phyloP scores from a whole-genome alignment of 2,329 filamentous ascomycete genomes.

The Sarocladium strictum region DNA sequence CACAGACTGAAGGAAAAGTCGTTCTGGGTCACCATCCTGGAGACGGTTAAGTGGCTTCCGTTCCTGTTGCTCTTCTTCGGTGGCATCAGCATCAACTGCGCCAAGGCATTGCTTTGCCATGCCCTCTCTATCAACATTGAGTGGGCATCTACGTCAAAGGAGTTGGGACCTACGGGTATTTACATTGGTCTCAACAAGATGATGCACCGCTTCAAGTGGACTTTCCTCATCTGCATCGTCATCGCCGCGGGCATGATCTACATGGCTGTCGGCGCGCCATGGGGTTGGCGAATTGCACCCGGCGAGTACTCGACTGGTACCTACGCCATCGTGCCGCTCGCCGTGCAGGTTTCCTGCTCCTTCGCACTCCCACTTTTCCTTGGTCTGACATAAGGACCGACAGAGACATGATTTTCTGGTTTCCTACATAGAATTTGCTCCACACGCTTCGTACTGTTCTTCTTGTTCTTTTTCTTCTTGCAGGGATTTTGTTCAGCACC shows the following conservation, averaged over 20 bases:
- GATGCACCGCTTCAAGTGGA: constrained; percentile 42
- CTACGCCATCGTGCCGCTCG: constrained; percentile 20
- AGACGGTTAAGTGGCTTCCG: constrained; percentile 20
- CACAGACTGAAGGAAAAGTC: constrained; percentile 21
- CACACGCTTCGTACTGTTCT: not conserved
- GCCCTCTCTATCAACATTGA: constrained; percentile 22
- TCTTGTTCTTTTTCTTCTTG: no score
- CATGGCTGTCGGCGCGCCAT: constrained; percentile 19
- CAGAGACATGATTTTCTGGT: no score
- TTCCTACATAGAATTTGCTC: not conserved
- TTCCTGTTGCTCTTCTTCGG: constrained; percentile 24
- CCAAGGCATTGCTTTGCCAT: constrained; percentile 21
- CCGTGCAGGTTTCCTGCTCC: constrained; percentile 19
- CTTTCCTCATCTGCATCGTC: constrained; percentile 28
- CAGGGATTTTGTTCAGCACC: no score
- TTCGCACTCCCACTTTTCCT: constrained; percentile 20
- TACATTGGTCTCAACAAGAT: constrained; percentile 29
- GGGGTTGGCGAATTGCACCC: constrained; percentile 20
- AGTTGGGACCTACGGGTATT: constrained; percentile 21
- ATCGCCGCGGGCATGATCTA: constrained; percentile 20
- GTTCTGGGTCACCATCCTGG: constrained; percentile 20
- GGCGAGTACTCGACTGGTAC: constrained; percentile 19
- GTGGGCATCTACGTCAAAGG: constrained; percentile 23
- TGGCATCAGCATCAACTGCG: constrained; percentile 22
- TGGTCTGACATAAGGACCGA: constrained; percentile 16